These are phyloP conservation scores for Hysterangium stoloniferum DNA, from an alignment of 768 basidiomycete species.

Conservation along the genomic window DNA sequence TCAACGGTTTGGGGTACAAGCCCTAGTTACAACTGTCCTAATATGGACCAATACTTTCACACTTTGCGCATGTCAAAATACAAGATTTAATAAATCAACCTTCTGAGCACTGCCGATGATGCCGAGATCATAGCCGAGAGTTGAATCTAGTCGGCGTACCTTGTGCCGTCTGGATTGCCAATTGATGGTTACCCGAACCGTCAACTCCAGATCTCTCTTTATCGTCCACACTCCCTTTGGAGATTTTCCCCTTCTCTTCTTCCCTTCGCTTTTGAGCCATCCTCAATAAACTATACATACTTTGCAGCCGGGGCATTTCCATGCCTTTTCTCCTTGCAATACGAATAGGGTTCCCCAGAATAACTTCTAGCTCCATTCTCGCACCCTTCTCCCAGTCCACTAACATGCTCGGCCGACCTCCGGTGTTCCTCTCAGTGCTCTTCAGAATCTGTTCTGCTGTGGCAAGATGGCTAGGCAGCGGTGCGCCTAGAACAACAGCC, in stretches of 20 bases:
- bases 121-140: no score
- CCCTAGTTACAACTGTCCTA: no score
- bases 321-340: constrained; percentile 19
- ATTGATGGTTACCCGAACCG: no score
- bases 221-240: no score
- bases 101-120: no score
- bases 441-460: constrained; percentile 20
- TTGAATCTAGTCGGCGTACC: no score
- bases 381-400: constrained; percentile 21
- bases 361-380: constrained; percentile 24
- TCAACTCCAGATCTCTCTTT: no score
- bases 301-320: constrained; percentile 24
- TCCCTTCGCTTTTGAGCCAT: constrained; percentile 17
- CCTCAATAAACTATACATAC: constrained; percentile 22
- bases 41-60: no score
- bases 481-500: constrained; percentile 17
- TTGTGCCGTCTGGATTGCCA: no score
- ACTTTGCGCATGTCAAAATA: no score
- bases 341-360: constrained; percentile 23
- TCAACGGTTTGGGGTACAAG: no score
- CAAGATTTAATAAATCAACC: no score
- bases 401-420: constrained; percentile 22
- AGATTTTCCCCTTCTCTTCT: constrained; percentile 11
- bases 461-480: constrained; percentile 19
- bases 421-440: constrained; percentile 18